Evolutionary conservation across 257 asterid species (phyloP).

Genomic region (Linderniella brevidens): DNA sequence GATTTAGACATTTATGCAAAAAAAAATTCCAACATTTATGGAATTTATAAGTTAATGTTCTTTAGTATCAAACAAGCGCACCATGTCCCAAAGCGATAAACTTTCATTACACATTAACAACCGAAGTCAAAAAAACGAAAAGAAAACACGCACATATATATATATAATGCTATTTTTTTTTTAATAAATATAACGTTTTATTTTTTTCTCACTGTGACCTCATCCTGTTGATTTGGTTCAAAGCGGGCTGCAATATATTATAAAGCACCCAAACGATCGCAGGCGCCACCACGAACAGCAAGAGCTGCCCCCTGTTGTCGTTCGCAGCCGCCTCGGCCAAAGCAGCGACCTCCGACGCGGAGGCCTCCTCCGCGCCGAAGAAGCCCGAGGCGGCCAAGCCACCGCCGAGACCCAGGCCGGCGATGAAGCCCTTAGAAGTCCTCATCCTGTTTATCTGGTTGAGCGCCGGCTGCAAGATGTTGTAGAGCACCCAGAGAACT

Average conservation of each 20-base stretch:
- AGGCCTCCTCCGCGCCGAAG: slow-evolving; percentile 36
- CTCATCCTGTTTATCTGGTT: slow-evolving; percentile 79
- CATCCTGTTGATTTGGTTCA: slow-evolving; percentile 56
- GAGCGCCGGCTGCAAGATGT: slow-evolving; percentile 75
- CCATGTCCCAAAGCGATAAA: no score
- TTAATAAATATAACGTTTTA: no score
- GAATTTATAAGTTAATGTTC: no score
- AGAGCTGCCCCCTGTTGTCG: slow-evolving; percentile 70
- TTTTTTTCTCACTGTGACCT: slow-evolving; percentile 1
- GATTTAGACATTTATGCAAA: no score
- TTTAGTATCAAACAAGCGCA: no score
- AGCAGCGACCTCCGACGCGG: slow-evolving; percentile 36
- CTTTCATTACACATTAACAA: no score
- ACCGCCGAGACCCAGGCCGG: slow-evolving; percentile 53
- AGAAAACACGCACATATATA: no score
- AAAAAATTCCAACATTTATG: no score
- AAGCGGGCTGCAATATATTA: slow-evolving; percentile 83
- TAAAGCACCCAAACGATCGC: slow-evolving; percentile 71
- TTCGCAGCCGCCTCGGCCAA: slow-evolving; percentile 35
- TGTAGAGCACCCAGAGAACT: slow-evolving; percentile 74
- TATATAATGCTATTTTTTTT: no score
- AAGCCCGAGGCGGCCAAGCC: slow-evolving; percentile 44
- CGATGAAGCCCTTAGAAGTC: slow-evolving; percentile 35
- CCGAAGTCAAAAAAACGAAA: no score
- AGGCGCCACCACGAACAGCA: slow-evolving; percentile 73